Conservation (phyloP, 495 filamentous ascomycete species). For the Beverwykella pulmonaria region DNA sequence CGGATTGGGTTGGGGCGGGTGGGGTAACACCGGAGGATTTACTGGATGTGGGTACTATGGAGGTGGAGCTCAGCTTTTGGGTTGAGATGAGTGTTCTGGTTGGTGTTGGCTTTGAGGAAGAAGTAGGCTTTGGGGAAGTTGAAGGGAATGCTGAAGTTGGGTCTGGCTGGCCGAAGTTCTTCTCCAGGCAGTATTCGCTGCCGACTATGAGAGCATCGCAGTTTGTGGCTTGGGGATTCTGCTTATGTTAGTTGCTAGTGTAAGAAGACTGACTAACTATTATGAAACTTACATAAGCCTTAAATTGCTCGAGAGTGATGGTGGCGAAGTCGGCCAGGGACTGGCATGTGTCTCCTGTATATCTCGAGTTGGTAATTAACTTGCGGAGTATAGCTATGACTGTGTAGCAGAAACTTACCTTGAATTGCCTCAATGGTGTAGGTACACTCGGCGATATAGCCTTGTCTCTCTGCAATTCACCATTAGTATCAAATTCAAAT, state of each 20-base stretch:
- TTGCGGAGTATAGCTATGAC: too few relatives aligned
- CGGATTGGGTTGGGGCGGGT: background rate
- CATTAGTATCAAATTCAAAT: background rate
- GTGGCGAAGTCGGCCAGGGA: background rate
- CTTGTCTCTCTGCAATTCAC: slow-evolving; percentile 1
- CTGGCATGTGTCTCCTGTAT: slow-evolving; percentile 2
- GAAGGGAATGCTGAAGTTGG: background rate
- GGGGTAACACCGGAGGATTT: background rate
- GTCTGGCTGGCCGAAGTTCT: slow-evolving; percentile 4
- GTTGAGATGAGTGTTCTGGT: background rate
- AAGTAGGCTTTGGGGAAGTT: too few relatives aligned
- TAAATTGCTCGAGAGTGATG: slow-evolving; percentile 5
- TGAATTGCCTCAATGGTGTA: slow-evolving; percentile 10
- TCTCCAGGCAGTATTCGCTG: slow-evolving; percentile 2
- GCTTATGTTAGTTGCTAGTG: background rate
- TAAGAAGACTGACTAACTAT: too few relatives aligned
- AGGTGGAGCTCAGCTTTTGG: background rate
- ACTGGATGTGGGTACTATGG: background rate
- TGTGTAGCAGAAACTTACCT: too few relatives aligned
- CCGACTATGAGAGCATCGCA: background rate
- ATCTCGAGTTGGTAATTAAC: too few relatives aligned
- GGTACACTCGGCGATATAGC: background rate
- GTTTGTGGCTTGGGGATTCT: slow-evolving; percentile 4
- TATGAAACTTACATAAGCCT: slow-evolving; percentile 8
- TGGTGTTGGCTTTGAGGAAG: too few relatives aligned